Evolutionary conservation across 192 early-diverging fungal genomes (phyloP).

Genomic region (Lunasporangiospora selenospora): DNA sequence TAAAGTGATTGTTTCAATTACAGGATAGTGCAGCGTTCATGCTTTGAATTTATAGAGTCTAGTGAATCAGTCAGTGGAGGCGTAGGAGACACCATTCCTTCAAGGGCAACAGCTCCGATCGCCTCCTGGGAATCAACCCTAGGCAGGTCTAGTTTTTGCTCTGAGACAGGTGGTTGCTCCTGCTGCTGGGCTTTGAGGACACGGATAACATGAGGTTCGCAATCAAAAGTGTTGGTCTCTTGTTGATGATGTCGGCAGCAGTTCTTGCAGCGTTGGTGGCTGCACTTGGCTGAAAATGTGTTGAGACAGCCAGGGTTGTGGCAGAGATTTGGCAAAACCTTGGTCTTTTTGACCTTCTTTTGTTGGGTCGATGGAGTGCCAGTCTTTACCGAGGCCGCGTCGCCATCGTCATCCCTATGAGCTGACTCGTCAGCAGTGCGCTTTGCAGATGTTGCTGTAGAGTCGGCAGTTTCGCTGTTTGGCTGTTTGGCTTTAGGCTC

Average conservation of each 20-base stretch:
- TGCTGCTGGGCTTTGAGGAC: slow-evolving; percentile 3
- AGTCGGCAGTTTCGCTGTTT: no score
- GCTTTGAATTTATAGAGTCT: no score
- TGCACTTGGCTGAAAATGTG: slow-evolving; percentile 26
- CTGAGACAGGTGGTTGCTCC: not conserved
- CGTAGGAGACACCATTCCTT: slow-evolving; percentile 25
- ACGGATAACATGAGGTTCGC: slow-evolving; percentile 22
- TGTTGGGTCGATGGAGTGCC: no score
- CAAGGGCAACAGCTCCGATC: slow-evolving; percentile 29
- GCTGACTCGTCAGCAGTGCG: slow-evolving; percentile 30
- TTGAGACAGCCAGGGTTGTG: slow-evolving; percentile 18
- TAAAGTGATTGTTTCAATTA: no score
- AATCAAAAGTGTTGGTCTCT: slow-evolving; percentile 15
- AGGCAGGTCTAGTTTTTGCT: slow-evolving; percentile 9
- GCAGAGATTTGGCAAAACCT: slow-evolving; percentile 13
- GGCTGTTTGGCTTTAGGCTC: no score
- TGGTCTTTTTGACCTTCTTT: no score
- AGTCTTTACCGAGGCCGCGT: no score
- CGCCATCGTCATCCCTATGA: slow-evolving; percentile 14
- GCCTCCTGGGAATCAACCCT: slow-evolving; percentile 39
- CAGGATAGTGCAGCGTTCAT: slow-evolving; percentile 1
- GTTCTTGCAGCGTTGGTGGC: slow-evolving; percentile 30
- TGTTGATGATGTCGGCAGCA: slow-evolving; percentile 29
- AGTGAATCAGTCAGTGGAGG: no score
- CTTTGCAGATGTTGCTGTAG: not conserved